These are phyloP conservation scores for Cryphonectria radicalis DNA, from an alignment of 2,329 filamentous ascomycete genomes.

Conservation along the genomic window DNA sequence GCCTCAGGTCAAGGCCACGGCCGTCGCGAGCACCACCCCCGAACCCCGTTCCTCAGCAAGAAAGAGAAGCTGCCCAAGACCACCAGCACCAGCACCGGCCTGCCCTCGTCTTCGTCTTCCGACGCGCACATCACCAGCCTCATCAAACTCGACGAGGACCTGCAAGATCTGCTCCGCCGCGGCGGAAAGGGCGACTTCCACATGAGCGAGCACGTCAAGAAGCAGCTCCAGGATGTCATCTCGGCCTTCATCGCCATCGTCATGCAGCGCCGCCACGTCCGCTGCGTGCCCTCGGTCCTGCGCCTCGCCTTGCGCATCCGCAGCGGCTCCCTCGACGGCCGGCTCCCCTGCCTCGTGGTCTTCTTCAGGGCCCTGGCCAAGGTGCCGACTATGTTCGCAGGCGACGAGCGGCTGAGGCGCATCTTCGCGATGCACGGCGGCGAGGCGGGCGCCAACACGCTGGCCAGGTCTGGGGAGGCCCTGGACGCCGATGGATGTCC, in stretches of 20 bases:
- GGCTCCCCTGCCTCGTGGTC: neutral
- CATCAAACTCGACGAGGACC: neutral
- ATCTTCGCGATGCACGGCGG: neutral
- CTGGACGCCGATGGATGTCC: neutral
- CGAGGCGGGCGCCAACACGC: neutral
- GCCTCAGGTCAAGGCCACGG: neutral
- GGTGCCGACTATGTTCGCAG: neutral
- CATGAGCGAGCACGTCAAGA: neutral
- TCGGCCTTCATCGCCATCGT: neutral
- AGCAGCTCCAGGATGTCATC: neutral
- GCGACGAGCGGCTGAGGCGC: too few species aligned
- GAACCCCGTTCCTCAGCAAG: neutral
- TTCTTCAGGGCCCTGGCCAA: neutral
- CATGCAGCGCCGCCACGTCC: neutral
- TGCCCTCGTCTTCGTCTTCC: too few species aligned
- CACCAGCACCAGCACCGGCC: too few species aligned
- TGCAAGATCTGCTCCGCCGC: neutral
- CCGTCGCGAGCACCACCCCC: neutral
- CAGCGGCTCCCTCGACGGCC: neutral
- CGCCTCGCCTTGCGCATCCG: neutral
- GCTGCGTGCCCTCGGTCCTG: neutral
- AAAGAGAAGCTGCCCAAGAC: neutral
- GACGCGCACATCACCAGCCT: neutral
- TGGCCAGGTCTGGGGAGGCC: neutral
- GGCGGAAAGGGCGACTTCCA: neutral